Evolutionary conservation across 2,329 filamentous ascomycete species (phyloP).

Genomic region (Fusarium oligoseptatum): DNA sequence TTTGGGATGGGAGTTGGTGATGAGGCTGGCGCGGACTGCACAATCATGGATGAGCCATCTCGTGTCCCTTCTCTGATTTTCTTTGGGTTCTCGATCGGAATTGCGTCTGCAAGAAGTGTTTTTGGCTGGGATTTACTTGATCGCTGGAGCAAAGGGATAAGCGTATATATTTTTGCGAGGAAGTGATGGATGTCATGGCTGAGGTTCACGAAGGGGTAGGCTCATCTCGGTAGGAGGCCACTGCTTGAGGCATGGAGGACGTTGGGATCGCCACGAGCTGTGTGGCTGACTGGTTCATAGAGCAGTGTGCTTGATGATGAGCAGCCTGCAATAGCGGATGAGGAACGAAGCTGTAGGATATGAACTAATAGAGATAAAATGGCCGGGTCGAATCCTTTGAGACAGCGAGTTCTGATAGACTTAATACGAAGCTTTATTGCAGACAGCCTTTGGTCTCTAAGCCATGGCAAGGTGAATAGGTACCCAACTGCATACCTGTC

Average conservation of each 20-base stretch:
- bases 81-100: constrained; percentile 14
- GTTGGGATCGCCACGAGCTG: constrained; percentile 5
- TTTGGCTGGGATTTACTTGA: constrained; percentile 33
- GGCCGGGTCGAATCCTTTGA: constrained; percentile 13
- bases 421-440: constrained; percentile 20
- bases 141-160: constrained; percentile 41
- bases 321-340: constrained; percentile 18
- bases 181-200: constrained; percentile 25
- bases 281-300: constrained; percentile 7
- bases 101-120: constrained; percentile 26
- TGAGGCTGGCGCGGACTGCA: constrained; percentile 28
- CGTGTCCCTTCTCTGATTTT: constrained; percentile 22
- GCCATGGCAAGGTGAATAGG: not conserved
- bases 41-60: constrained; percentile 30
- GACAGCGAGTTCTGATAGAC: constrained; percentile 14
- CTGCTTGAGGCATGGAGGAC: not conserved
- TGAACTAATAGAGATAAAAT: constrained; percentile 42
- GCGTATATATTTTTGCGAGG: constrained; percentile 39
- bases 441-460: not conserved
- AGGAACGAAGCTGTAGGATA: constrained; percentile 42
- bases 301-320: constrained; percentile 6
- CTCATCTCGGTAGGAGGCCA: not conserved
- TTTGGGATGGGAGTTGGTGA: constrained; percentile 33
- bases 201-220: constrained; percentile 6
- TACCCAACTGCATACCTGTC: not conserved